Conservation (phyloP, 202 grass and related monocot genomes). For the Bolboschoenoplectus hybrid region DNA sequence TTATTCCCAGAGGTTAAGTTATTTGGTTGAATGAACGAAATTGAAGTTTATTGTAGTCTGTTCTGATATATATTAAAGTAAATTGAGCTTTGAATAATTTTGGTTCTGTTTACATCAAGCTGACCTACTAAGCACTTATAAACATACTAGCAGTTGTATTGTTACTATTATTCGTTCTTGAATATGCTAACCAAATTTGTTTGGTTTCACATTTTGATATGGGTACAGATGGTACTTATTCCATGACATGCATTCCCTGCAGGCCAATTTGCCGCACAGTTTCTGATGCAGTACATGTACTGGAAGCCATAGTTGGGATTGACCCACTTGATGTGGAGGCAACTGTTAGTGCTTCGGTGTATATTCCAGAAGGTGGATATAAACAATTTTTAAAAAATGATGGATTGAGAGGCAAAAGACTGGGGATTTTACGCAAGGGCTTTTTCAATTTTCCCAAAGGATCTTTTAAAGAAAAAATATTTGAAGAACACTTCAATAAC, state of each 20-base stretch:
- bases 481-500: slow-evolving; percentile 60
- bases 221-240: background rate
- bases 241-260: slow-evolving; percentile 21
- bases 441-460: slow-evolving; percentile 53
- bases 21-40: background rate
- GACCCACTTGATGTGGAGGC: slow-evolving; percentile 56
- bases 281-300: slow-evolving; percentile 67
- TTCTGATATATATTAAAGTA: background rate
- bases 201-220: background rate
- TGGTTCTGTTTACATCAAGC: background rate
- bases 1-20: slow-evolving; percentile 4
- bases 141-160: background rate
- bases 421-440: slow-evolving; percentile 69
- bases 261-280: slow-evolving; percentile 78
- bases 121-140: background rate
- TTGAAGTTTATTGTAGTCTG: background rate
- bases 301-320: slow-evolving; percentile 72
- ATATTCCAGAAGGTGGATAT: slow-evolving; percentile 71
- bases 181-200: background rate
- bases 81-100: background rate
- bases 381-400: slow-evolving; percentile 58
- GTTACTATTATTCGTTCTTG: background rate
- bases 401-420: slow-evolving; percentile 63
- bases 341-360: slow-evolving; percentile 52
- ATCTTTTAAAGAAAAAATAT: slow-evolving; percentile 58